phyloP scores from a whole-genome alignment of 139 green algal species.

The Picochlorum sp. region DNA sequence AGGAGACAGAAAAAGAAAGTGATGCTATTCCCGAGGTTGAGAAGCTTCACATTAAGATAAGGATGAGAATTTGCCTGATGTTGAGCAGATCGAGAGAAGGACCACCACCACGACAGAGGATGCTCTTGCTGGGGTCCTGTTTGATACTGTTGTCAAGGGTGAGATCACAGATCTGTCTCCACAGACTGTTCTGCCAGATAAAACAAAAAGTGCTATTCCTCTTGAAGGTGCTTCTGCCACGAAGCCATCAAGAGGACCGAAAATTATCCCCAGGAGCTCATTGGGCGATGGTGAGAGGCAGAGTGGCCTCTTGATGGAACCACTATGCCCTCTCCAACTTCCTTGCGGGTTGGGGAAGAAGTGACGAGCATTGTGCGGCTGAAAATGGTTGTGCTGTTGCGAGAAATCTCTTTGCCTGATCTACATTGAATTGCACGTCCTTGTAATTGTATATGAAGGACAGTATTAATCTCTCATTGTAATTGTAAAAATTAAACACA shows the following conservation, averaged over 20 bases:
- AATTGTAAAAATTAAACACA: background rate
- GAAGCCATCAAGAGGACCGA: background rate
- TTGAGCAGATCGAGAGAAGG: background rate
- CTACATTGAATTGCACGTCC: too few relatives aligned
- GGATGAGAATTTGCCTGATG: background rate
- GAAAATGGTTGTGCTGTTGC: too few relatives aligned
- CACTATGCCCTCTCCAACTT: background rate
- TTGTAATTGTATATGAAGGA: background rate
- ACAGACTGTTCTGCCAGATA: conserved; percentile 8
- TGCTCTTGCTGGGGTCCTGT: conserved; percentile 11
- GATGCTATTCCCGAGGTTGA: too few relatives aligned
- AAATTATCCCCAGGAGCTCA: background rate
- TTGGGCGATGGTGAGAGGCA: background rate
- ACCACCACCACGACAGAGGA: conserved; percentile 7
- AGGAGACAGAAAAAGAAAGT: too few relatives aligned
- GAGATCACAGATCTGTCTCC: conserved; percentile 10
- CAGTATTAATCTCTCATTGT: background rate
- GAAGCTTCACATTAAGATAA: too few relatives aligned
- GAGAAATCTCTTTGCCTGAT: too few relatives aligned
- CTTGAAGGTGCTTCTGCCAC: conserved; percentile 5
- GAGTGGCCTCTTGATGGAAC: background rate
- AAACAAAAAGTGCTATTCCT: background rate
- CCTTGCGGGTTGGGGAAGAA: background rate
- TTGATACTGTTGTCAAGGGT: conserved; percentile 4
- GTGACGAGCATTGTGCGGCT: too few relatives aligned